phyloP scores from a whole-genome alignment of 2,329 filamentous ascomycete species.

The Ascochyta rabiei region DNA sequence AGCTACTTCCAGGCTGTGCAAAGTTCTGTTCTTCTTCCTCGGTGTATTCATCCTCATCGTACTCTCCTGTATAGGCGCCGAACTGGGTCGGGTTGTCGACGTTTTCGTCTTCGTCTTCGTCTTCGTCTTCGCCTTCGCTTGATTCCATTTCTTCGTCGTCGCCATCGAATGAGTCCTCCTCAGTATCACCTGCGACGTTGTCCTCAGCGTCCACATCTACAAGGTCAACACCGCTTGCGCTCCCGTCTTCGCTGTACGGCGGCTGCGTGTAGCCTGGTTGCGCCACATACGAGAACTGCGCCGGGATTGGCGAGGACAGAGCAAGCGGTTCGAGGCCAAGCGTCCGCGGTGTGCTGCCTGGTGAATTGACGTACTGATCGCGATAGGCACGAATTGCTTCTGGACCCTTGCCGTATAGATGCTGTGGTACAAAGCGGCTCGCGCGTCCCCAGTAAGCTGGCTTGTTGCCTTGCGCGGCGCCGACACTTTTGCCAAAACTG shows the following conservation, averaged over 20 bases:
- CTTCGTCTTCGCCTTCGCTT: slow-evolving; percentile 13
- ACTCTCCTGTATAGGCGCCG: slow-evolving; percentile 8
- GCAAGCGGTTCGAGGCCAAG: slow-evolving; percentile 27
- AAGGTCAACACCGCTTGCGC: slow-evolving; percentile 15
- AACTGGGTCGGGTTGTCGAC: slow-evolving; percentile 9
- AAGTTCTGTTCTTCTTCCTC: slow-evolving; percentile 20
- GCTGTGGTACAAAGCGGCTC: slow-evolving; percentile 44
- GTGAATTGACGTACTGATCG: slow-evolving; percentile 25
- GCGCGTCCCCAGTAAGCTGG: slow-evolving; percentile 42
- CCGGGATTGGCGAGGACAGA: slow-evolving; percentile 32
- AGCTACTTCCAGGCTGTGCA: slow-evolving; percentile 6
- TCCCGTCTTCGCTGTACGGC: slow-evolving; percentile 20
- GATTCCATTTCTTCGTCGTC: slow-evolving; percentile 21
- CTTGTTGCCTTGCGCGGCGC: slow-evolving; percentile 16
- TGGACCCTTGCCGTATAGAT: slow-evolving; percentile 43
- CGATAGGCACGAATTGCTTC: slow-evolving; percentile 40
- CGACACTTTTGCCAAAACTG: slow-evolving; percentile 18
- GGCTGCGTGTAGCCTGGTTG: slow-evolving; percentile 14
- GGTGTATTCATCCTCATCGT: slow-evolving; percentile 18
- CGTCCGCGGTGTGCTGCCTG: slow-evolving; percentile 15
- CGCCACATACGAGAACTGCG: slow-evolving; percentile 26
- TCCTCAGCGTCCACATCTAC: slow-evolving; percentile 14
- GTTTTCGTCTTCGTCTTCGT: slow-evolving; percentile 13
- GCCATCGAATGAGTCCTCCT: slow-evolving; percentile 13
- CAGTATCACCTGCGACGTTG: slow-evolving; percentile 17